Conservation (phyloP, 495 filamentous ascomycete species). For the Daldinia concentrica region DNA sequence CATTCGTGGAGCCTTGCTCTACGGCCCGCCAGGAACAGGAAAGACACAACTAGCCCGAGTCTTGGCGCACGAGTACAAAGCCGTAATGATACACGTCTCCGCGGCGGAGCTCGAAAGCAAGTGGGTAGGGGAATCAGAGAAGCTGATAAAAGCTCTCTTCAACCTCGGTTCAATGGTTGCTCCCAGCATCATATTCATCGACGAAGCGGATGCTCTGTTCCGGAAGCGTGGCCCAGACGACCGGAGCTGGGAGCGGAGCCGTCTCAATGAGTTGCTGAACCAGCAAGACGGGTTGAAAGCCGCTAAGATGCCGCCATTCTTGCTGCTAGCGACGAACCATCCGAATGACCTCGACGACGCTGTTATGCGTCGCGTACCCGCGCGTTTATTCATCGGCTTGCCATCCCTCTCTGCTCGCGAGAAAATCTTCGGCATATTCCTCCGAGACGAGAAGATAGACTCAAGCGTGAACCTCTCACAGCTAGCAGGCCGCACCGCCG, state of each 20-base stretch:
- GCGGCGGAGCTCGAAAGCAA: conserved; percentile 14
- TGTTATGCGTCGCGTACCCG: conserved; percentile 28
- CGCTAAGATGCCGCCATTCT: conserved; percentile 20
- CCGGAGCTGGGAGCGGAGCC: conserved; percentile 11
- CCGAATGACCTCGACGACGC: conserved; percentile 39
- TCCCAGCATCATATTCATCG: conserved; percentile 42
- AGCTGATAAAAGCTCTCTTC: conserved; percentile 35
- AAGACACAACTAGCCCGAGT: conserved; percentile 30
- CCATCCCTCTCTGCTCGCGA: not conserved
- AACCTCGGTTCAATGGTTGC: conserved; percentile 25
- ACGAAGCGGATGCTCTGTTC: conserved; percentile 42
- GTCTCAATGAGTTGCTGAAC: conserved; percentile 31
- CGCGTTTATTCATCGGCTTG: not conserved
- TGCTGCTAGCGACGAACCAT: conserved; percentile 35
- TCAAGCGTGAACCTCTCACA: not conserved
- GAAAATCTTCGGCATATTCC: not conserved
- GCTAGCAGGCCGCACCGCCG: not conserved
- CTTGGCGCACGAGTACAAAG: conserved; percentile 22
- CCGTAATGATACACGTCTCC: conserved; percentile 27
- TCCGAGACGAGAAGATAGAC: not conserved
- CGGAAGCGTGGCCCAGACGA: conserved; percentile 1
- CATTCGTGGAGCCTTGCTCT: conserved; percentile 47
- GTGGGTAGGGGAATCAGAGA: conserved; percentile 31
- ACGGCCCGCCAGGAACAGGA: conserved; percentile 35
- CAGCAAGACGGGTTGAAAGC: conserved; percentile 25